These are phyloP conservation scores for Suillus decipiens DNA, from an alignment of 768 basidiomycete genomes.

Conservation along the genomic window DNA sequence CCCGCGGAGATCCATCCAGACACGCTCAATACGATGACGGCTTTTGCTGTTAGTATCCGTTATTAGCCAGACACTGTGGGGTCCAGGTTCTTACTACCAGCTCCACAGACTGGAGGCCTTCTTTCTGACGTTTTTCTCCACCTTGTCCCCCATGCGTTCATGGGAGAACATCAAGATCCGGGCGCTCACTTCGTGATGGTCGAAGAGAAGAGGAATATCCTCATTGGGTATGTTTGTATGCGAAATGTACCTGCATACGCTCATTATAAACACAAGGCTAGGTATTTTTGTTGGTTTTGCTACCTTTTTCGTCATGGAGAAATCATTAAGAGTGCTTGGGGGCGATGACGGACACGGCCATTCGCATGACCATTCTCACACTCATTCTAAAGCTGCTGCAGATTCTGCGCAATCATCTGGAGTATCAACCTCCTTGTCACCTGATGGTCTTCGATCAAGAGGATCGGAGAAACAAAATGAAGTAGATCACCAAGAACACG, in stretches of 20 bases:
- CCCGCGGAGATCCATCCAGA: constrained; percentile 83
- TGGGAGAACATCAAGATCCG: constrained; percentile 79
- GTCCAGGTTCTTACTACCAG: constrained; percentile 21
- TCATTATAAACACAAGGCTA: constrained; percentile 45
- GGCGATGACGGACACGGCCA: constrained; percentile 58
- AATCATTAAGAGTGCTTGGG: constrained; percentile 80
- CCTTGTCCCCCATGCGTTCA: constrained; percentile 88
- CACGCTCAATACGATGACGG: constrained; percentile 92
- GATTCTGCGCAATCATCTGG: constrained; percentile 44
- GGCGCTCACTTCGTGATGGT: constrained; percentile 81
- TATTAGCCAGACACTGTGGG: constrained; percentile 11
- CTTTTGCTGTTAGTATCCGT: constrained; percentile 71
- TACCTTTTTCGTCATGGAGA: constrained; percentile 92
- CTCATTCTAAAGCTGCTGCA: constrained; percentile 37
- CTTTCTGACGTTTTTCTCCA: constrained; percentile 93
- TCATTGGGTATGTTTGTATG: constrained; percentile 67
- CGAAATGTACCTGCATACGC: constrained; percentile 8
- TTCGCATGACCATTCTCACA: constrained; percentile 63
- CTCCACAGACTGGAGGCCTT: constrained; percentile 76
- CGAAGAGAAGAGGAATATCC: constrained; percentile 88
- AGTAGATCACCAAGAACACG: constrained; percentile 26
- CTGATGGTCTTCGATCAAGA: constrained; percentile 55
- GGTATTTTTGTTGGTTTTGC: constrained; percentile 88
- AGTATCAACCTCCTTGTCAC: constrained; percentile 38
- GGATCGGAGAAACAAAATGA: constrained; percentile 27